phyloP scores from a whole-genome alignment of 768 basidiomycete genomes.

The Agaricus bisporus region DNA sequence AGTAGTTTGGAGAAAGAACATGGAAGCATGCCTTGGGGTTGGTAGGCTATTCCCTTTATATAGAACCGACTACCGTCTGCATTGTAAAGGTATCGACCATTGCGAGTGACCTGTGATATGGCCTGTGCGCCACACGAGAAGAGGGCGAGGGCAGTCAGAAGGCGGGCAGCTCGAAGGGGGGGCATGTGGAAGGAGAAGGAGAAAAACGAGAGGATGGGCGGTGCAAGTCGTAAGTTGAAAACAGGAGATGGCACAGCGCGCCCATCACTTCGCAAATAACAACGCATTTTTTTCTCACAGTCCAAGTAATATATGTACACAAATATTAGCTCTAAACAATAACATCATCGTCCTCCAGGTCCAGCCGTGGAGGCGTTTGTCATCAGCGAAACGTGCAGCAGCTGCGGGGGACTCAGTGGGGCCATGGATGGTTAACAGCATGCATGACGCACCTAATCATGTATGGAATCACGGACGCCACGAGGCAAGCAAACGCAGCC shows the following conservation, averaged over 20 bases:
- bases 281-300: no score
- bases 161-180: constrained; percentile 22
- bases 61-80: constrained; percentile 74
- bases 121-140: constrained; percentile 53
- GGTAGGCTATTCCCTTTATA: constrained; percentile 85
- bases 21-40: constrained; percentile 57
- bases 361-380: constrained; percentile 14
- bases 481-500: constrained; percentile 67
- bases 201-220: no score
- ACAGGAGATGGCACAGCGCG: background rate
- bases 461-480: constrained; percentile 66
- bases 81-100: constrained; percentile 78
- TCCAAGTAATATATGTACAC: no score
- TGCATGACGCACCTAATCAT: constrained; percentile 52
- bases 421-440: background rate
- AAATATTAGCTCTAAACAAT: no score
- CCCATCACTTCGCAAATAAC: no score
- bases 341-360: background rate
- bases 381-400: constrained; percentile 75
- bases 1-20: background rate
- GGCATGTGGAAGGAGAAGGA: constrained; percentile 17
- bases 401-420: constrained; percentile 27
- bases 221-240: background rate
- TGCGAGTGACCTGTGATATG: constrained; percentile 59
- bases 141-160: constrained; percentile 33